Percentiles rank a stretch among this genome's conserved stretches.
Evolutionary conservation across 1,284 basidiomycete species (phyloP).

Genomic region (Tremellales sp.): DNA sequence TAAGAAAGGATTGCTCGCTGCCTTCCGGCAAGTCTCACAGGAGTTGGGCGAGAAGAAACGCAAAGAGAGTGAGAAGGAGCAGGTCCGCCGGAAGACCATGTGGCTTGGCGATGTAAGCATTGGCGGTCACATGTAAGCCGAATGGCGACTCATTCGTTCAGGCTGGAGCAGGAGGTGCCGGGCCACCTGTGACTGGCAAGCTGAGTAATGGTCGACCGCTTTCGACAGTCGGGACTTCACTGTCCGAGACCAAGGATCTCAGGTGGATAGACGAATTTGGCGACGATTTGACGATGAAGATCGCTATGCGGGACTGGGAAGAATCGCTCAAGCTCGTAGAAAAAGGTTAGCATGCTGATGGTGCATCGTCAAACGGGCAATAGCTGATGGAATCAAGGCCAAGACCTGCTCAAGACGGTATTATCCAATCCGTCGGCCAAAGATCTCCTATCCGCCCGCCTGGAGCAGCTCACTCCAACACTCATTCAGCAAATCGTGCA

Average conservation of each 20-base stretch:
- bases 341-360: slow-evolving; percentile 56
- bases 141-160: no score
- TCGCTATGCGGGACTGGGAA: slow-evolving; percentile 84
- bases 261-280: slow-evolving; percentile 85
- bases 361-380: neutral
- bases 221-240: slow-evolving; percentile 57
- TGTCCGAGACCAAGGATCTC: slow-evolving; percentile 63
- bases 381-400: slow-evolving; percentile 51
- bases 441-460: slow-evolving; percentile 51
- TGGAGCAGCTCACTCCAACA: slow-evolving; percentile 64
- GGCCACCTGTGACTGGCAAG: slow-evolving; percentile 33
- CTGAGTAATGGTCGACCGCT: slow-evolving; percentile 64
- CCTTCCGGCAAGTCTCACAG: slow-evolving; percentile 88
- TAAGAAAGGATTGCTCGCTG: slow-evolving; percentile 77
- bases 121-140: no score
- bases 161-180: no score
- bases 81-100: slow-evolving; percentile 75
- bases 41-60: slow-evolving; percentile 80
- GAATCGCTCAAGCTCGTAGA: slow-evolving; percentile 79
- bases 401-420: slow-evolving; percentile 59
- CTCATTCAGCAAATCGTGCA: slow-evolving; percentile 69
- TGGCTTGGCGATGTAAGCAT: slow-evolving; percentile 65
- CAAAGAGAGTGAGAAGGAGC: slow-evolving; percentile 87
- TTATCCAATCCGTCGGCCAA: slow-evolving; percentile 44
- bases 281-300: slow-evolving; percentile 86